These are phyloP conservation scores for Petunia secreta DNA, from an alignment of 257 asterid species.

Conservation along the genomic window DNA sequence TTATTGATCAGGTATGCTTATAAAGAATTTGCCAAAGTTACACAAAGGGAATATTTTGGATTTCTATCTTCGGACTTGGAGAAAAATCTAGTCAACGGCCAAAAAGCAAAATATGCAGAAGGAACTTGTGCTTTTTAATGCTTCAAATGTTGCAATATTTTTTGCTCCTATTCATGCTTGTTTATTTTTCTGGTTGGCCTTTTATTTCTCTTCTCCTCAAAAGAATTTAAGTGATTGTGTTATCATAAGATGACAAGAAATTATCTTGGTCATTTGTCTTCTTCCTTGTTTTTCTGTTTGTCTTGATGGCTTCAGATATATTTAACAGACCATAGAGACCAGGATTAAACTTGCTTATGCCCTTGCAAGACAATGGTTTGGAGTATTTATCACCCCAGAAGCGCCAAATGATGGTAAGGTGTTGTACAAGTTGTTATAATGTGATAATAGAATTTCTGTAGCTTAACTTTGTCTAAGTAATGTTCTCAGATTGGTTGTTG, in stretches of 20 bases:
- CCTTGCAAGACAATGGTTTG: slow-evolving; percentile 99
- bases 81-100: neutral
- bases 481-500: slow-evolving; percentile 86
- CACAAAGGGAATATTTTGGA: neutral
- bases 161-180: neutral
- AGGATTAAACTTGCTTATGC: slow-evolving; percentile 93
- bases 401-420: slow-evolving; percentile 81
- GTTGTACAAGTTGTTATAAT: slow-evolving; percentile 15
- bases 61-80: slow-evolving; percentile 8
- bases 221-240: slow-evolving; percentile 19
- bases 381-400: slow-evolving; percentile 89
- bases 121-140: neutral
- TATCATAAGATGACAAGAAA: slow-evolving; percentile 1
- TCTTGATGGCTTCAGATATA: slow-evolving; percentile 42
- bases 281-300: slow-evolving; percentile 23
- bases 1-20: slow-evolving; percentile 84
- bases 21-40: slow-evolving; percentile 16
- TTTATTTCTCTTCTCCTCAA: neutral
- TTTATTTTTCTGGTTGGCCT: neutral
- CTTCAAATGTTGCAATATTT: neutral
- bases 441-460: neutral
- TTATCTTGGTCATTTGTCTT: slow-evolving; percentile 27
- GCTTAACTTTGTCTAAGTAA: slow-evolving; percentile 42
- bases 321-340: slow-evolving; percentile 85
- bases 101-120: neutral